Evolutionary conservation across 2,329 filamentous ascomycete genomes (phyloP).

Genomic region (Pseudogymnoascus sp.): DNA sequence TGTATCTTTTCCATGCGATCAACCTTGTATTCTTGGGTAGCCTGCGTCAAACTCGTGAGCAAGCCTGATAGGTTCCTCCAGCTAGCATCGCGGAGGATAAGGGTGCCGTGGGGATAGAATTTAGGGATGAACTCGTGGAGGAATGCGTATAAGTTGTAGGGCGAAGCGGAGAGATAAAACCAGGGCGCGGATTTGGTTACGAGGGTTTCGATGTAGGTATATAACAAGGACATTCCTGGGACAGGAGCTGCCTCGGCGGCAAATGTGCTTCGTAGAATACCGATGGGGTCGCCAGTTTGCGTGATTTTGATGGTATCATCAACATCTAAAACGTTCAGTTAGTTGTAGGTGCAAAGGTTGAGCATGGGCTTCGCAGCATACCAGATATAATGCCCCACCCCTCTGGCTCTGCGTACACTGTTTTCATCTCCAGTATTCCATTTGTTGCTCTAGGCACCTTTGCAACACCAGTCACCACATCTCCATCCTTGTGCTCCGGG

Average conservation of each 20-base stretch:
- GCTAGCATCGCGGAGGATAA: conserved; percentile 76
- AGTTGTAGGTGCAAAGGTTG: neutral
- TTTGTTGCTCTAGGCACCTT: conserved; percentile 44
- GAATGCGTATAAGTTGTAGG: conserved; percentile 90
- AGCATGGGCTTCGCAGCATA: conserved; percentile 28
- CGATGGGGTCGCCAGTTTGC: conserved; percentile 68
- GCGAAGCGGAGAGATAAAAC: conserved; percentile 91
- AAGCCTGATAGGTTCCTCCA: conserved; percentile 81
- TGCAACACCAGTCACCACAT: conserved; percentile 40
- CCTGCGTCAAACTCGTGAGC: conserved; percentile 68
- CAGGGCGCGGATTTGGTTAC: conserved; percentile 59
- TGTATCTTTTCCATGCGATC: conserved; percentile 72
- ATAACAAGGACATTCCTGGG: conserved; percentile 77
- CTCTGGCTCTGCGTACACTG: conserved; percentile 64
- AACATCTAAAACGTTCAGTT: conserved; percentile 51
- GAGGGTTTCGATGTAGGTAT: conserved; percentile 53
- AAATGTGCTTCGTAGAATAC: conserved; percentile 79
- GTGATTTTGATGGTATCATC: conserved; percentile 96
- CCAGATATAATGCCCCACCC: conserved; percentile 80
- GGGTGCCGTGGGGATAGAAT: conserved; percentile 68
- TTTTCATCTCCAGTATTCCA: conserved; percentile 57
- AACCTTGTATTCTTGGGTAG: conserved; percentile 80
- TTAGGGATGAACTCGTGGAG: conserved; percentile 64
- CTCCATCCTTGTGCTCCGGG: conserved; percentile 40
- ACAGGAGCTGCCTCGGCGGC: conserved; percentile 65